These are phyloP conservation scores for Takakia lepidozioides DNA, from an alignment of 225 moss, liverwort and hornwort genomes.

Conservation along the genomic window DNA sequence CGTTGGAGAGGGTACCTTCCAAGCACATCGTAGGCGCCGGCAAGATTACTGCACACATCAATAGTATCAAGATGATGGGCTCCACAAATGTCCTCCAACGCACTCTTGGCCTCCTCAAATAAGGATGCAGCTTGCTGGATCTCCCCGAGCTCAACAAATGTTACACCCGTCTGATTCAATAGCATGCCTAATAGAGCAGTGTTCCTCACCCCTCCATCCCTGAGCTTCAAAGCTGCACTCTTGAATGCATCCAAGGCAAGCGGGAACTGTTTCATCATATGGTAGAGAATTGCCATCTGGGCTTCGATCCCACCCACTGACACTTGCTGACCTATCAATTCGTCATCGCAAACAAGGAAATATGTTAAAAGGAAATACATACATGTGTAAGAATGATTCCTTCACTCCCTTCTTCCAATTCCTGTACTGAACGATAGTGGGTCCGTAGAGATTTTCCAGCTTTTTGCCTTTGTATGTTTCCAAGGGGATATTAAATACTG, in stretches of 20 bases:
- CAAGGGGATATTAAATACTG: too few relatives aligned
- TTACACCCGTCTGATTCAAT: slow-evolving; percentile 68
- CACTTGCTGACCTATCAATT: slow-evolving; percentile 52
- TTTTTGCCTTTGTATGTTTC: too few relatives aligned
- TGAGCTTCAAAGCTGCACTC: slow-evolving; percentile 44
- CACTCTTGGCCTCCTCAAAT: slow-evolving; percentile 54
- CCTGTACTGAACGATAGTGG: too few relatives aligned
- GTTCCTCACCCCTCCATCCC: slow-evolving; percentile 32
- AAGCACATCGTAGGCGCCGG: slow-evolving; percentile 65
- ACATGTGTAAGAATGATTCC: too few relatives aligned
- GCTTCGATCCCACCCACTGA: slow-evolving; percentile 75
- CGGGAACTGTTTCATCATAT: slow-evolving; percentile 33
- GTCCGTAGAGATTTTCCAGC: too few relatives aligned
- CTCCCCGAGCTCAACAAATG: slow-evolving; percentile 57
- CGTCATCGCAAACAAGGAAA: too few relatives aligned
- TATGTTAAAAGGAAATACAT: too few relatives aligned
- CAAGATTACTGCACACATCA: slow-evolving; percentile 79
- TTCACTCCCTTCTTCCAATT: too few relatives aligned
- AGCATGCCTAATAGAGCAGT: slow-evolving; percentile 61
- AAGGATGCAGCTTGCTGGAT: slow-evolving; percentile 31
- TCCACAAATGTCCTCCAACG: slow-evolving; percentile 58
- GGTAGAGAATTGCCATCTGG: slow-evolving; percentile 71
- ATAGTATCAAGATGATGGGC: slow-evolving; percentile 61
- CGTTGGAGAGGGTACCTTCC: slow-evolving; percentile 42
- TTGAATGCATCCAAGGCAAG: slow-evolving; percentile 39